Evolutionary conservation across 2,329 filamentous ascomycete genomes (phyloP).

Genomic region (Fusarium papillatum): DNA sequence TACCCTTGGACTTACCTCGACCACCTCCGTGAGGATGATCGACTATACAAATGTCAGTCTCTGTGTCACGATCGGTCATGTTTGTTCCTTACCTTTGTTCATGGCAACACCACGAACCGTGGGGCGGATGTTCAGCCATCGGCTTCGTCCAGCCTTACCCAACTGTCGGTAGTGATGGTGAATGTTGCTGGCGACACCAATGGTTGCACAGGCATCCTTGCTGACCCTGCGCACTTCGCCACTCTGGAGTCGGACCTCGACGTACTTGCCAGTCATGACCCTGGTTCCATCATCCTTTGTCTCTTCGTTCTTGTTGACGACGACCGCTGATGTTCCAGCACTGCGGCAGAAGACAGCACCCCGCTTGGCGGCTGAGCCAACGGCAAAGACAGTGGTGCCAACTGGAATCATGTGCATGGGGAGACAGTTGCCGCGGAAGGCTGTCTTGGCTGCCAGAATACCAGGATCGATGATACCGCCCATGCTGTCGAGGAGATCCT

Average conservation of each 20-base stretch:
- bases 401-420: conserved; percentile 96
- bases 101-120: conserved; percentile 98
- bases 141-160: conserved; percentile 93
- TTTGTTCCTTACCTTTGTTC: conserved; percentile 84
- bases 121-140: conserved; percentile 94
- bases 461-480: conserved; percentile 93
- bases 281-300: conserved; percentile 70
- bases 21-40: conserved; percentile 99
- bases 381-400: conserved; percentile 92
- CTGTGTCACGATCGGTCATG: neutral
- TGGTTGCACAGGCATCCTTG: conserved; percentile 93
- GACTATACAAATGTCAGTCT: conserved; percentile 58
- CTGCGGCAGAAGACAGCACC: conserved; percentile 94
- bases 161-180: conserved; percentile 92
- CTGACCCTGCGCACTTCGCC: conserved; percentile 92
- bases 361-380: conserved; percentile 81
- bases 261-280: conserved; percentile 79
- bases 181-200: conserved; percentile 94
- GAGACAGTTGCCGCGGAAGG: conserved; percentile 93
- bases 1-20: conserved; percentile 99
- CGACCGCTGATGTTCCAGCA: conserved; percentile 91
- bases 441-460: conserved; percentile 95
- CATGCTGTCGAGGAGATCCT: conserved; percentile 90
- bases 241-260: conserved; percentile 90
- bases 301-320: conserved; percentile 90